Evolutionary conservation across 2,329 filamentous ascomycete species (phyloP).

Genomic region (Xylariaceae sp.): DNA sequence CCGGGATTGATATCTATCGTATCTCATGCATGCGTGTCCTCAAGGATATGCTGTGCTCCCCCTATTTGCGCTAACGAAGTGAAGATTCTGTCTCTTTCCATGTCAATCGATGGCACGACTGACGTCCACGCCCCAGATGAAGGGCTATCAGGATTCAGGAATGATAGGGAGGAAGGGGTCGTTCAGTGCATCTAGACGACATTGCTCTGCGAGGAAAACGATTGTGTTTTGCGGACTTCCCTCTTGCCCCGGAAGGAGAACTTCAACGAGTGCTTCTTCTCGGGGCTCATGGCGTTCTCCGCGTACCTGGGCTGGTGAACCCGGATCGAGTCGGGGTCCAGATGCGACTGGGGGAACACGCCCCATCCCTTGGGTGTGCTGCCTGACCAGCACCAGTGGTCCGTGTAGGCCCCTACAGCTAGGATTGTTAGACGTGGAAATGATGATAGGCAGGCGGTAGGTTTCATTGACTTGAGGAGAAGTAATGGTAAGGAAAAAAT

Average conservation of each 20-base stretch:
- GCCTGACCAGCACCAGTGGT: constrained; percentile 35
- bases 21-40: background rate
- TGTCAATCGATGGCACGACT: background rate
- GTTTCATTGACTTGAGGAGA: background rate
- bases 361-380: constrained; percentile 32
- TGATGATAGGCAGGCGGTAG: background rate
- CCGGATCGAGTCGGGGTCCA: constrained; percentile 29
- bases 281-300: constrained; percentile 28
- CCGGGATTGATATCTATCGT: background rate
- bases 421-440: constrained; percentile 9
- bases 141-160: background rate
- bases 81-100: too few relatives aligned
- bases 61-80: too few relatives aligned
- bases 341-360: constrained; percentile 33
- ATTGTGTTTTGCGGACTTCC: constrained; percentile 21
- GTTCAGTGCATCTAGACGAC: background rate
- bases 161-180: background rate
- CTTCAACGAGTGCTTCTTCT: constrained; percentile 29
- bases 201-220: constrained; percentile 20
- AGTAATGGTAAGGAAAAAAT: background rate
- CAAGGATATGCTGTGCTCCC: too few relatives aligned
- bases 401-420: constrained; percentile 28
- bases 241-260: constrained; percentile 28
- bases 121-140: background rate
- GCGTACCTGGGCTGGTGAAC: constrained; percentile 25